Conservation (phyloP, 805 yeast genomes). For the Starmerella roubikii region DNA sequence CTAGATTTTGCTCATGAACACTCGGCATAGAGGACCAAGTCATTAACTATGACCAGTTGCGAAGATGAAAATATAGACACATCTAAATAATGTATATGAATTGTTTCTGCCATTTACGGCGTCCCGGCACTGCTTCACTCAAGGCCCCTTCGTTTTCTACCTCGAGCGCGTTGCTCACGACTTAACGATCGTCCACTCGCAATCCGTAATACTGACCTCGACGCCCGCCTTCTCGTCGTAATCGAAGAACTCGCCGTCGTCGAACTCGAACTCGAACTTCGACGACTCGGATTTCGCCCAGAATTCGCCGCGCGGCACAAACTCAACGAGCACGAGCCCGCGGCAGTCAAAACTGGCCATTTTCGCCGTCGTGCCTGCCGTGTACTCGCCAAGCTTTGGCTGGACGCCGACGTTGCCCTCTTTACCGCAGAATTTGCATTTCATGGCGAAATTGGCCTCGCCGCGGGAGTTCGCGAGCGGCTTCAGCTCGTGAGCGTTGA, state of each 20-base stretch:
- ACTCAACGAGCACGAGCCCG: constrained; percentile 62
- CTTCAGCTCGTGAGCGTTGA: constrained; percentile 42
- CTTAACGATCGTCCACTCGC: constrained; percentile 47
- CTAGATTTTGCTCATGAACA: too few relatives aligned
- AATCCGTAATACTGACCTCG: constrained; percentile 71
- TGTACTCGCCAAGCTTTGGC: constrained; percentile 22
- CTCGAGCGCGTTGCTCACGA: constrained; percentile 7
- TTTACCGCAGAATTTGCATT: constrained; percentile 50
- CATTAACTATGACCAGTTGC: not conserved
- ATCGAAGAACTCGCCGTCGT: constrained; percentile 85
- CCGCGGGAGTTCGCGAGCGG: constrained; percentile 57
- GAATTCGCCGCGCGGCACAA: constrained; percentile 38
- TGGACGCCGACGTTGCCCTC: constrained; percentile 26
- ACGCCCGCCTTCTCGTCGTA: constrained; percentile 73
- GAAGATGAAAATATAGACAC: not conserved
- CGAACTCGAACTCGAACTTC: constrained; percentile 53
- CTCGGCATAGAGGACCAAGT: too few relatives aligned
- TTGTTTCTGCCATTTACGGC: not conserved
- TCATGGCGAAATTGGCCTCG: constrained; percentile 68
- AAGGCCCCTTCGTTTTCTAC: too few relatives aligned
- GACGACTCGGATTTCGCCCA: constrained; percentile 36
- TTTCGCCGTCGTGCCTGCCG: constrained; percentile 28
- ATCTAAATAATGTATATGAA: not conserved
- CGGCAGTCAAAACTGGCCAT: constrained; percentile 69
- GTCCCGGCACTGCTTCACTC: too few relatives aligned